Evolutionary conservation across 2,329 filamentous ascomycete species (phyloP), one percentile per base, ranked within the genome.

Genomic region (Xylariaceae sp.): DNA sequence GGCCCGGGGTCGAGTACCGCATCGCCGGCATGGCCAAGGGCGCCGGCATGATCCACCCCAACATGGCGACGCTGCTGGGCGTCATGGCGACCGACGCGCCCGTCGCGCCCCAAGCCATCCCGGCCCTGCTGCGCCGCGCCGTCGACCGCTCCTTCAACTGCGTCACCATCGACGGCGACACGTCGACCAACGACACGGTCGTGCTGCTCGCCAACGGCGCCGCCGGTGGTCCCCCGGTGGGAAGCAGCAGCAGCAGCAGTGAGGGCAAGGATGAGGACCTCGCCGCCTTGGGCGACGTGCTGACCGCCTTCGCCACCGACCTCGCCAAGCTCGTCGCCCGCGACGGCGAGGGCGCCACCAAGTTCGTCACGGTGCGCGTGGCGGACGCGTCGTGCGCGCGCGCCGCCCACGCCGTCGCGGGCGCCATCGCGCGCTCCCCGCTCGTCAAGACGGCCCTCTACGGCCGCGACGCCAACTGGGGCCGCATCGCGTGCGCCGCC

Each of bases 1-100:
- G 84, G 4, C 77, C 84, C 0, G 70, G 70, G 13, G 68, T 77
- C 31, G 79, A 82, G 57, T 98, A 94, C 64, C 73, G 75, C 49
- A 82, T 98, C 31, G 88, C 86, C 10, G 92, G 92, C 49, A 93
- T 94, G 77, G 94, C 90, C 52, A 98, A 98, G 67, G 92, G 92
- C 37, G 92, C 92, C 5, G 92, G 92, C 53, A 98, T 98, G 92
- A 94, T 98, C 58, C 89, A 95, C 56, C 92, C 92, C 30, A 96
- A 98, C 67, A 94, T 98, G 89, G 92, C 88, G 19, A 98, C 92
- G 1, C 75, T 96, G 21, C 77, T 98, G 22, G 88, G 86, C 34
- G 83, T 96, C 40, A 74, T 96, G 52, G 88, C 86, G 52, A 98
- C 92, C 11, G 92, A 98, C 50, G 90, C 83, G 1, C 83, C 88